phyloP scores from a whole-genome alignment of 306 rosid genomes.

The Vachellia pachyceras region DNA sequence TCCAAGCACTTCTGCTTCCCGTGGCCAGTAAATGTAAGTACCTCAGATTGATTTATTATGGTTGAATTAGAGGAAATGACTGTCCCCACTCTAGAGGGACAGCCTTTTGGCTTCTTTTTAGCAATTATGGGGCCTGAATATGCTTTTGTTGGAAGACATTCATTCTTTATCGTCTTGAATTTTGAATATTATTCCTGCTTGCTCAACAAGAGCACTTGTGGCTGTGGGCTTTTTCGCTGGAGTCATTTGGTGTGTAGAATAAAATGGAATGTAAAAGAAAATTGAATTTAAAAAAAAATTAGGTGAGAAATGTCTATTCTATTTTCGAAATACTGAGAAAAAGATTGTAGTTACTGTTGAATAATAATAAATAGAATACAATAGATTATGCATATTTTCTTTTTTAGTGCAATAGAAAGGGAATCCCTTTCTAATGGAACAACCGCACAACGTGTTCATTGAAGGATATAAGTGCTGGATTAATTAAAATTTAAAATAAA shows the following conservation, averaged over 20 bases:
- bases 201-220: not conserved
- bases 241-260: not conserved
- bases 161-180: not conserved
- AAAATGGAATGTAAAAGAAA: not conserved
- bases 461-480: not conserved
- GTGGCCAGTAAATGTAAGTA: constrained; percentile 83
- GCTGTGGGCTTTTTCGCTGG: not conserved
- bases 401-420: not conserved
- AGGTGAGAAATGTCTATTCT: not conserved
- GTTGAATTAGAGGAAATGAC: not conserved
- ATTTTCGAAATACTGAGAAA: too few relatives aligned
- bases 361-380: not conserved
- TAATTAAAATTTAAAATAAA: not conserved
- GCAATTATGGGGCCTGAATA: not conserved
- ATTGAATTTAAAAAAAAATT: too few relatives aligned
- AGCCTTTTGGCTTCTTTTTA: constrained; percentile 1
- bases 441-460: not conserved
- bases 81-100: not conserved
- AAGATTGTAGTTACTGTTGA: not conserved
- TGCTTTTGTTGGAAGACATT: too few relatives aligned
- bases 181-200: not conserved
- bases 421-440: not conserved
- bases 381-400: not conserved
- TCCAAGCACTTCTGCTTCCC: constrained; percentile 67
- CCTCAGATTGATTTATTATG: not conserved